phyloP scores from a whole-genome alignment of 495 filamentous ascomycete species.

The Xanthoparmelia taractica region DNA sequence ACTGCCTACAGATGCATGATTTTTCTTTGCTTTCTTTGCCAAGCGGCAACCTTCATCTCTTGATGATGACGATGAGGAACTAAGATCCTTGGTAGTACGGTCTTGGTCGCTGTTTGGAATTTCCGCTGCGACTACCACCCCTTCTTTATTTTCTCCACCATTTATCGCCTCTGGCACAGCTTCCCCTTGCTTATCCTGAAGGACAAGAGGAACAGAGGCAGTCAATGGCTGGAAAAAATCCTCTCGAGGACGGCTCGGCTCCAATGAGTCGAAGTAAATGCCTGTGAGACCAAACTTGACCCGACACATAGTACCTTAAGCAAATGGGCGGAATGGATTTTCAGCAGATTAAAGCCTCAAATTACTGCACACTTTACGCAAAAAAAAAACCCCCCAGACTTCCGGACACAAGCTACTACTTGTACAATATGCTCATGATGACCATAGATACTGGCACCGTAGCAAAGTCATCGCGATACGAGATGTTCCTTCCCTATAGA shows the following conservation, averaged over 20 bases:
- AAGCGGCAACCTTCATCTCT: background rate
- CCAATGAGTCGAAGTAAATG: conserved; percentile 17
- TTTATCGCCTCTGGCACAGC: background rate
- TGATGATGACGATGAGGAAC: conserved; percentile 1
- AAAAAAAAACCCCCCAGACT: conserved; percentile 4
- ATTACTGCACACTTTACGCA: conserved; percentile 2
- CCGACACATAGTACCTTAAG: conserved; percentile 15
- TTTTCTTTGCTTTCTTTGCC: background rate
- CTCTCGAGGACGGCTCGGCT: conserved; percentile 9
- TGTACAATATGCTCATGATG: background rate
- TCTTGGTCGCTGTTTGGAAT: background rate
- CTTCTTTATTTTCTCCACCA: background rate
- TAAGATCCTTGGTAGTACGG: background rate
- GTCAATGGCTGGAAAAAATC: conserved; percentile 6
- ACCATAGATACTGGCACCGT: background rate
- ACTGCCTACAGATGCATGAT: background rate
- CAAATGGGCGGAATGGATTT: background rate
- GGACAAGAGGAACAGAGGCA: conserved; percentile 3
- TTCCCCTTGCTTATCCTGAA: background rate
- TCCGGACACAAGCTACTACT: background rate
- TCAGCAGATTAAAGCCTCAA: background rate
- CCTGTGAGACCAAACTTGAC: conserved; percentile 13
- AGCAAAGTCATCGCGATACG: background rate
- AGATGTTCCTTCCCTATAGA: background rate
- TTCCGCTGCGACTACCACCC: background rate